A percentile compares a stretch with the other conserved stretches of the same genome.
Evolutionary conservation across 257 asterid genomes (phyloP).

Genomic region (Solanum bulbocastanum): DNA sequence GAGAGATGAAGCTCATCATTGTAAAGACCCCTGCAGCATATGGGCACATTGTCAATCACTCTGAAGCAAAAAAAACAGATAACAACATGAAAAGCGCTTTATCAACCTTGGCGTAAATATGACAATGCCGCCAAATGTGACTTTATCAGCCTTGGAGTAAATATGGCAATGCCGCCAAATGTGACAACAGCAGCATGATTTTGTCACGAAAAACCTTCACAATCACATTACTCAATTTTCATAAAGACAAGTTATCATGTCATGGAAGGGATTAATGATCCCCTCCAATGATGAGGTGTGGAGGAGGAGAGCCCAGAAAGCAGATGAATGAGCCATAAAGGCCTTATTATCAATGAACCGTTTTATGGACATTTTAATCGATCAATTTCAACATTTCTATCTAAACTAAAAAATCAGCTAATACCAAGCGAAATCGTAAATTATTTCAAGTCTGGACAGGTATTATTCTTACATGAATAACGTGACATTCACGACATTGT

Average conservation of each 20-base stretch:
- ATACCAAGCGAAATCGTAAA: no score
- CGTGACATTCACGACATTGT: conserved; percentile 42
- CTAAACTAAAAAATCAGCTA: no score
- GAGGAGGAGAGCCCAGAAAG: conserved; percentile 29
- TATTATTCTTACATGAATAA: conserved; percentile 37
- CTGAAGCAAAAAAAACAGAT: neutral
- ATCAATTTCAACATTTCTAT: no score
- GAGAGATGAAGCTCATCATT: conserved; percentile 83
- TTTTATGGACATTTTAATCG: no score
- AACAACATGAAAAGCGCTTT: neutral
- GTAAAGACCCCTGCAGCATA: conserved; percentile 71
- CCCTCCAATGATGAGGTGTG: conserved; percentile 12
- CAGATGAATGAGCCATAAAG: conserved; percentile 36
- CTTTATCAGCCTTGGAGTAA: conserved; percentile 65
- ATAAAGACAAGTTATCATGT: neutral
- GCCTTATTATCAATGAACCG: no score
- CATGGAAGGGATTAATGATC: no score
- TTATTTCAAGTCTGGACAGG: neutral
- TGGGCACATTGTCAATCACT: conserved; percentile 6
- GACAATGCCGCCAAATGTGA: conserved; percentile 73
- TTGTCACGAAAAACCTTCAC: conserved; percentile 72
- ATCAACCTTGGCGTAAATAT: conserved; percentile 84
- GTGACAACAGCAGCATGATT: conserved; percentile 84
- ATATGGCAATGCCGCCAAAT: conserved; percentile 81
- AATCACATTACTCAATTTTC: neutral